phyloP scores from a whole-genome alignment of 2,329 filamentous ascomycete species.

The Colletotrichum sp. region DNA sequence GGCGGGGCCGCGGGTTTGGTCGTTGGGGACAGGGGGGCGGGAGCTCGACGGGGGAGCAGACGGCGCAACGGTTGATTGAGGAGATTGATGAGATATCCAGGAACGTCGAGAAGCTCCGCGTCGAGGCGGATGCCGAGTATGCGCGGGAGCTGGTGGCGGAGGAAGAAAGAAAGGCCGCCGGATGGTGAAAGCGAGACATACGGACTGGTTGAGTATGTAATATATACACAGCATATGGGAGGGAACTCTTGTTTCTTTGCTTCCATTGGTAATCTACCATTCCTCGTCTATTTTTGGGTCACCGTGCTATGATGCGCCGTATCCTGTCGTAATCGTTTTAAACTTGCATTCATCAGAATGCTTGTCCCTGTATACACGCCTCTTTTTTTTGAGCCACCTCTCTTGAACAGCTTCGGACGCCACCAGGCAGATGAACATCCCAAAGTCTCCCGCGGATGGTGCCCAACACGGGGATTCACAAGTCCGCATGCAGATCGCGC shows the following conservation, averaged over 20 bases:
- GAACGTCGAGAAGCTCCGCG: constrained; percentile 40
- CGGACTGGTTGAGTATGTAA: background rate
- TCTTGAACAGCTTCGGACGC: background rate
- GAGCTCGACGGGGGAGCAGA: background rate
- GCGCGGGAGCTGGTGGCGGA: constrained; percentile 45
- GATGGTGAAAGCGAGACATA: background rate
- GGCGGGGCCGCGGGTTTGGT: background rate
- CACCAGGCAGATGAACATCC: background rate
- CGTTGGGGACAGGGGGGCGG: background rate
- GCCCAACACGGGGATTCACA: background rate
- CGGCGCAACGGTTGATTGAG: constrained; percentile 31
- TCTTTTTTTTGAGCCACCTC: background rate
- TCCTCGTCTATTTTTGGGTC: constrained; percentile 3
- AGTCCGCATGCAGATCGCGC: background rate
- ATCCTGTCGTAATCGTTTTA: constrained; percentile 2
- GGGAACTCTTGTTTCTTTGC: background rate
- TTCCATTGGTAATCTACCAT: background rate
- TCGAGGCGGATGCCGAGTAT: constrained; percentile 54
- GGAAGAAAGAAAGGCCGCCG: constrained; percentile 20
- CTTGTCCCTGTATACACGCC: background rate
- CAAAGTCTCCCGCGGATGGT: background rate
- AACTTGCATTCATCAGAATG: background rate
- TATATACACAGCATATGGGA: background rate
- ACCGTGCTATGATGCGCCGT: constrained; percentile 3
- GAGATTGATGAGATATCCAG: constrained; percentile 44